Base-by-base conservation (phyloP, 2,329 filamentous ascomycete genomes). In the Huntiella decipiens region DNA sequence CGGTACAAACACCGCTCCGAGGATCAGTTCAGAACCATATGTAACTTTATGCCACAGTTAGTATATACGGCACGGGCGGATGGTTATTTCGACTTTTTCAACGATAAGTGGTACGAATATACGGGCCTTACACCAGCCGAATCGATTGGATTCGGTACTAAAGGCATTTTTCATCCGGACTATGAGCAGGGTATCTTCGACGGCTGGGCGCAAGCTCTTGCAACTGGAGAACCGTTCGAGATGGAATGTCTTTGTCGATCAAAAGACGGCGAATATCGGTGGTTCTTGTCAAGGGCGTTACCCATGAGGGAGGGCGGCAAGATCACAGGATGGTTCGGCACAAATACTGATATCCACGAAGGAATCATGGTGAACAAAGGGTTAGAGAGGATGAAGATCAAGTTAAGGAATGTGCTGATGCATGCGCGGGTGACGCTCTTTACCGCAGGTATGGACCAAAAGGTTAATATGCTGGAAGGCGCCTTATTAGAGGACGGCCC, bases 251-350 rank as follows among this genome's bases (percentile, higher is more conserved):
- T 82, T 35, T 82, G 77, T 50, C 69, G 63, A 43, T 74, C 69
- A 48, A 71, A 70, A 43, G 70, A 79, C 31, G 82, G 82, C 1
- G 69, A 79, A 47, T 87, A 76, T 73, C 68, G 80, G 45, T 88
- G 82, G 82, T 84, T 86, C 67, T 63, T 88, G 2, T 81, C 77
- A 8, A 69, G 80, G 38, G 82, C 81, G 1, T 58, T 81, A 11
- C 80, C 82, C 0, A 66, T 85, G 54, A 68, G 67, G 35, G 74
- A 83, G 50, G 73, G 72, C 0, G 79, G 79, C 2, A 63, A 69
- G 41, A 83, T 87, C 42, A 67, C 82, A 49, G 84, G 82, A 56
- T 87, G 82, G 82, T 84, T 82, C 54, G 82, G 67, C 12, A 85
- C 80, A 1, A 85, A 78, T 54, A 86, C 82, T 10, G 82, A 88